Conservation (phyloP, 2,329 filamentous ascomycete genomes). For the Diaporthe amygdali region DNA sequence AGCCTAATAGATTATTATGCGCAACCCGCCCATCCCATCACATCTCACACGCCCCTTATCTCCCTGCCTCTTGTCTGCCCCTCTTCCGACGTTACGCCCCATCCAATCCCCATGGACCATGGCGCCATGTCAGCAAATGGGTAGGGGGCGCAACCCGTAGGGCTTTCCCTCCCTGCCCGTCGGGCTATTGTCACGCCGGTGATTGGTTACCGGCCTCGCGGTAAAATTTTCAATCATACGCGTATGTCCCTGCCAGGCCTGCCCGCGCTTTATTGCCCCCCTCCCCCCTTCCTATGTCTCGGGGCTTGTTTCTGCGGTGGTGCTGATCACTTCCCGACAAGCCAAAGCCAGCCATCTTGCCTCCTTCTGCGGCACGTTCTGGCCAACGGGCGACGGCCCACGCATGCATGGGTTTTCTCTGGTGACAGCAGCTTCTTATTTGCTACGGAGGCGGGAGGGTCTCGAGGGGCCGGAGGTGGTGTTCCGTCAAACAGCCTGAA, state of each 20-base stretch:
- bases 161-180: neutral
- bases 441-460: neutral
- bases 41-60: slow-evolving; percentile 1
- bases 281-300: neutral
- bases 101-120: neutral
- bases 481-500: slow-evolving; percentile 1
- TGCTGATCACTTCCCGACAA: neutral
- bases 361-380: neutral
- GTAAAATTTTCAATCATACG: neutral
- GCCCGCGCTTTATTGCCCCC: neutral
- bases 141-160: neutral
- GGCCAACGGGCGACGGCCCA: neutral
- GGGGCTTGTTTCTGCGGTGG: neutral
- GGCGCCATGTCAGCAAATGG: neutral
- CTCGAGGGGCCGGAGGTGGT: neutral
- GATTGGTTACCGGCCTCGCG: slow-evolving; percentile 13
- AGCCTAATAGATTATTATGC: neutral
- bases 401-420: neutral
- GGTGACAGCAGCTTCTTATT: neutral
- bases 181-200: neutral
- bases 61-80: neutral
- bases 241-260: neutral
- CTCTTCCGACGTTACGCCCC: neutral
- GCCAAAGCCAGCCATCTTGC: neutral
- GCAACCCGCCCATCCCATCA: neutral